phyloP scores from a whole-genome alignment of 495 filamentous ascomycete species.

The Tuber calosporum region DNA sequence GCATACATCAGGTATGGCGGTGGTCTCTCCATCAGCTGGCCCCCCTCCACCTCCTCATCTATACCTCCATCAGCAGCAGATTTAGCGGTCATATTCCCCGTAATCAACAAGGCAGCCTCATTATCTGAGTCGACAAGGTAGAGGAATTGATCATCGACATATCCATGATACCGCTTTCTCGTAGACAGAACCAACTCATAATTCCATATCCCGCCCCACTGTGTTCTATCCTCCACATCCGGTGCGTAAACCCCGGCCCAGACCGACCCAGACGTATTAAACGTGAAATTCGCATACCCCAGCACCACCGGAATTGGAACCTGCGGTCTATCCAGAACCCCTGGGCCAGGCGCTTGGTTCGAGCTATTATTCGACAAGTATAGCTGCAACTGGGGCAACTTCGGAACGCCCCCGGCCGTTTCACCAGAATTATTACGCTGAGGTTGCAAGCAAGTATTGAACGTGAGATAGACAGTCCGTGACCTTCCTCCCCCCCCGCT shows the following conservation, averaged over 20 bases:
- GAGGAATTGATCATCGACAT: conserved; percentile 51
- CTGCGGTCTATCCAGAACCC: conserved; percentile 45
- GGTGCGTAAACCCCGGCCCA: conserved; percentile 71
- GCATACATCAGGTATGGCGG: conserved; percentile 74
- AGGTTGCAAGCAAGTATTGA: conserved; percentile 75
- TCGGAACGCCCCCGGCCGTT: conserved; percentile 32
- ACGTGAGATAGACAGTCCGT: conserved; percentile 60
- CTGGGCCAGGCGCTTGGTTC: conserved; percentile 63
- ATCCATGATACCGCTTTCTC: conserved; percentile 62
- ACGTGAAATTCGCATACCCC: conserved; percentile 57
- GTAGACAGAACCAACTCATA: conserved; percentile 79
- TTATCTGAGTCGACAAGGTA: conserved; percentile 74
- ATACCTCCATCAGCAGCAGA: conserved; percentile 33
- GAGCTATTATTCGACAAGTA: conserved; percentile 63
- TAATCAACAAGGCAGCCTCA: conserved; percentile 66
- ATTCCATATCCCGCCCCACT: conserved; percentile 50
- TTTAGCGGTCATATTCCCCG: conserved; percentile 57
- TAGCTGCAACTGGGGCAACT: conserved; percentile 64
- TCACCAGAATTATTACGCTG: conserved; percentile 44
- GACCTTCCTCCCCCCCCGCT: conserved; percentile 28
- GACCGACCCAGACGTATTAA: conserved; percentile 54
- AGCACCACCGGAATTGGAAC: conserved; percentile 46
- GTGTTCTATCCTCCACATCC: conserved; percentile 45
- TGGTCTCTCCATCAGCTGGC: conserved; percentile 36
- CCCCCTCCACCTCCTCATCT: conserved; percentile 25